Evolutionary conservation across 1,284 basidiomycete genomes (phyloP).

Genomic region (Cryptococcus neoformans): DNA sequence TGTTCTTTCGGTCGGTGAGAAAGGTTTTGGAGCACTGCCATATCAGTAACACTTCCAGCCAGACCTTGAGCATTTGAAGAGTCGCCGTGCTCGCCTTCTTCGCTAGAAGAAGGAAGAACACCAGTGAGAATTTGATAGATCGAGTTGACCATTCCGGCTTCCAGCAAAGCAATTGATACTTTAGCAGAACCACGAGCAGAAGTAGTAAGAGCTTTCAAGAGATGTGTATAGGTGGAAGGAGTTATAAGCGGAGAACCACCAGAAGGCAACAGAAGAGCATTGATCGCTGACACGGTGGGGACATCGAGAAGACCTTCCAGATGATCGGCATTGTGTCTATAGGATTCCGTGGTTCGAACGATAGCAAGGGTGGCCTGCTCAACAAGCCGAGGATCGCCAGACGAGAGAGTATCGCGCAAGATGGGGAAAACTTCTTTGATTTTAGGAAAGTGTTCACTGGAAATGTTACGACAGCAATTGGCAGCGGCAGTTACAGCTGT

Average conservation of each 20-base stretch:
- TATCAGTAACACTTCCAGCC: constrained; percentile 82
- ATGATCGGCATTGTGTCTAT: constrained; percentile 76
- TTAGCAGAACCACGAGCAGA: constrained; percentile 80
- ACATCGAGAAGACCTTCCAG: constrained; percentile 79
- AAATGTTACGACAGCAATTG: constrained; percentile 89
- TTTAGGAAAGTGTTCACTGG: constrained; percentile 80
- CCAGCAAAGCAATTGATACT: constrained; percentile 76
- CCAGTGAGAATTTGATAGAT: constrained; percentile 91
- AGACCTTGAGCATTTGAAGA: constrained; percentile 62
- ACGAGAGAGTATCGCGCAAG: constrained; percentile 82
- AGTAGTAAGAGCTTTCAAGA: constrained; percentile 81
- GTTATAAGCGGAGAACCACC: constrained; percentile 81
- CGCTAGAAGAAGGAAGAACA: constrained; percentile 66
- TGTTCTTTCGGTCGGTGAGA: constrained; percentile 96
- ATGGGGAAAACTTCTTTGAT: constrained; percentile 87
- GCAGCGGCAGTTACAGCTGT: constrained; percentile 94
- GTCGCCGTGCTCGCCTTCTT: constrained; percentile 63
- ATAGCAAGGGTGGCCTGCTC: constrained; percentile 91
- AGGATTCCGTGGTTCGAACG: constrained; percentile 86
- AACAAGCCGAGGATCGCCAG: constrained; percentile 88
- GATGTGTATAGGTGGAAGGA: constrained; percentile 77
- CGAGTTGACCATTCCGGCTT: constrained; percentile 85
- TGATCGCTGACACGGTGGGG: constrained; percentile 79
- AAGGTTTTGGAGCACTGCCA: constrained; percentile 96
- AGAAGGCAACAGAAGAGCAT: constrained; percentile 76